phyloP scores from a whole-genome alignment of 2,329 filamentous ascomycete species.

The Xylariaceae sp. region DNA sequence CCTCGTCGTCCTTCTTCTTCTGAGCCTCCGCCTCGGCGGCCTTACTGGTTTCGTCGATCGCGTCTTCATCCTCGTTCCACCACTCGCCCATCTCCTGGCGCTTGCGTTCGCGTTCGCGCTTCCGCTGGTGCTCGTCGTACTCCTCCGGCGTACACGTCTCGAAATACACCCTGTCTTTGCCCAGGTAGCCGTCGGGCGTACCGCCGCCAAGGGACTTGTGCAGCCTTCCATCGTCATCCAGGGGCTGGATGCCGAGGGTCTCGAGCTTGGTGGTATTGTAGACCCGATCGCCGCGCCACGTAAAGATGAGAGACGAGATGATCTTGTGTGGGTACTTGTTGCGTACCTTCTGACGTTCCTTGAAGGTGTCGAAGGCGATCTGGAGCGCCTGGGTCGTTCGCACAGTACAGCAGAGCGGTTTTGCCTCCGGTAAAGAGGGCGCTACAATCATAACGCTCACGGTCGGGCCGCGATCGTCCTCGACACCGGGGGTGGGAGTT shows the following conservation, averaged over 20 bases:
- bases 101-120: slow-evolving; percentile 43
- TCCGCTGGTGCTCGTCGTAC: slow-evolving; percentile 45
- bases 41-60: slow-evolving; percentile 26
- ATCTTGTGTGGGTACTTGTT: slow-evolving; percentile 28
- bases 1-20: slow-evolving; percentile 26
- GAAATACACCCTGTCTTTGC: slow-evolving; percentile 60
- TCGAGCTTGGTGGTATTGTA: slow-evolving; percentile 71
- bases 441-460: slow-evolving; percentile 62
- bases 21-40: slow-evolving; percentile 17
- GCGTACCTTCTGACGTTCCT: slow-evolving; percentile 52
- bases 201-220: slow-evolving; percentile 19
- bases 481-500: not conserved
- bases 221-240: slow-evolving; percentile 37
- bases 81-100: slow-evolving; percentile 36
- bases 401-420: slow-evolving; percentile 57
- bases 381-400: slow-evolving; percentile 62
- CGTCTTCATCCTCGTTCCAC: slow-evolving; percentile 33
- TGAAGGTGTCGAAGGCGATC: slow-evolving; percentile 65
- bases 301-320: slow-evolving; percentile 61
- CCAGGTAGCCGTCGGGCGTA: slow-evolving; percentile 39
- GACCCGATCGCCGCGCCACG: slow-evolving; percentile 67
- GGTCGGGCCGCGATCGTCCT: slow-evolving; percentile 31
- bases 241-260: slow-evolving; percentile 55
- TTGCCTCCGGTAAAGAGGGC: slow-evolving; percentile 55
- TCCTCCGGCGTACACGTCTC: slow-evolving; percentile 69